A percentile compares a stretch with the other conserved stretches of the same genome.
These are phyloP conservation scores for Daldinia sp. DNA, from an alignment of 2,329 filamentous ascomycete genomes.

Conservation along the genomic window DNA sequence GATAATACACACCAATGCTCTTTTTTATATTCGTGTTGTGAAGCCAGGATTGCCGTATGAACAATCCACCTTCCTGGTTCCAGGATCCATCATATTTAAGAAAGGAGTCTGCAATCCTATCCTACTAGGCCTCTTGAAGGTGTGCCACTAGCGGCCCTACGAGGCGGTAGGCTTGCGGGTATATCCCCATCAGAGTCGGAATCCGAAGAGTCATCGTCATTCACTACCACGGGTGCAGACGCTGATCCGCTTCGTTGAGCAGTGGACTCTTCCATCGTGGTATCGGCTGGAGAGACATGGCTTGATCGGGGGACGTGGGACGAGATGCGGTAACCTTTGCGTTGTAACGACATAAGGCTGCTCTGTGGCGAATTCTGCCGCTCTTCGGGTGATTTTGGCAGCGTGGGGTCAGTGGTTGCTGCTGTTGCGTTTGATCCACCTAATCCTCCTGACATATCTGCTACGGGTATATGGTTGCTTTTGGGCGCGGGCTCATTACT, in stretches of 20 bases:
- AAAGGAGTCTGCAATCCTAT: not conserved
- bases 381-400: constrained; percentile 4
- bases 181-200: constrained; percentile 49
- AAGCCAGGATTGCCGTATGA: not conserved
- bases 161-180: constrained; percentile 47
- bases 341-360: constrained; percentile 49
- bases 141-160: constrained; percentile 23
- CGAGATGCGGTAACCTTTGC: constrained; percentile 50
- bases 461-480: constrained; percentile 45
- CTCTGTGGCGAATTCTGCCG: constrained; percentile 20
- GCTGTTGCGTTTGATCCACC: constrained; percentile 48
- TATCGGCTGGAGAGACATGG: constrained; percentile 26
- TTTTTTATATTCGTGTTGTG: not conserved
- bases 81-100: not conserved
- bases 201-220: constrained; percentile 40
- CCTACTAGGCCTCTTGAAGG: constrained; percentile 26
- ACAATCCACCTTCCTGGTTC: not conserved
- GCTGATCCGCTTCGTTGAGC: constrained; percentile 41
- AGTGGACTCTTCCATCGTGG: constrained; percentile 17
- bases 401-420: constrained; percentile 45
- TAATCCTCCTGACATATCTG: constrained; percentile 48
- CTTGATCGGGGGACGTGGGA: constrained; percentile 43
- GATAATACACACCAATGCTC: not conserved
- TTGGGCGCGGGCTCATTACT: constrained; percentile 19
- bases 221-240: constrained; percentile 44